Base-by-base conservation (phyloP, 305 asterid species). In the Ajuga reptans region DNA sequence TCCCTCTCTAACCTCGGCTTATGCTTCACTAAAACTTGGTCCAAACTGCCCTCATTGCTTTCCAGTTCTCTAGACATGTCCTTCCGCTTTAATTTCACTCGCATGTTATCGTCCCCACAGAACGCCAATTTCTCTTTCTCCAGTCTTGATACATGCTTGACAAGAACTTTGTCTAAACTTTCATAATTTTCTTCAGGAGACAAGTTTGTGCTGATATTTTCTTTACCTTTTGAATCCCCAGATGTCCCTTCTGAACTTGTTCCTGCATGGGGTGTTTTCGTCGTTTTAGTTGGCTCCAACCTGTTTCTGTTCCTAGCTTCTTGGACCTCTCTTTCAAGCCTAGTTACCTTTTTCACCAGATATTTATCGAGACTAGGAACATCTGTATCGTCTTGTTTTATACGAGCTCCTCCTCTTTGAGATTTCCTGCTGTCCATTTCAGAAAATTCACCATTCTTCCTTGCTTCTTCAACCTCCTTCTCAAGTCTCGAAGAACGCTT, bases 271-370 rank as follows among this genome's bases (percentile, higher is more conserved):
- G 9, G 4, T 11, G 27, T 3, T 7, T 10, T 15, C 14, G 46
- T 0, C 37, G 56, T 76, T 36, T 66, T 75, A 45, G 11, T 14
- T 12, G 56, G 52, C 67, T 61, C 73, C 50, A 67, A 1, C 42
- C 56, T 79, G 54, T 72, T 79, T 57, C 81, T 56, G 62, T 75
- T 82, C 75, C 80, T 84, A 17, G 96, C 94, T 82, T 88, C 96
- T 72, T 80, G 82, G 61, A 92, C 89, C 82, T 88, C 97, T 77
- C 75, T 85, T 82, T 92, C 97, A 47, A 90, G 97, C 63, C 82
- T 84, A 11, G 97, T 65, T 72, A 90, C 34, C 24, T 75, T 89
- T 78, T 88, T 92, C 71, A 90, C 91, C 78, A 92, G 73, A 82
- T 52, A 80, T 61, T 84, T 85, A 74, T 92, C 98, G 21, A 92